phyloP scores from a whole-genome alignment of 306 rosid species.

The Ormosia semicastrata region DNA sequence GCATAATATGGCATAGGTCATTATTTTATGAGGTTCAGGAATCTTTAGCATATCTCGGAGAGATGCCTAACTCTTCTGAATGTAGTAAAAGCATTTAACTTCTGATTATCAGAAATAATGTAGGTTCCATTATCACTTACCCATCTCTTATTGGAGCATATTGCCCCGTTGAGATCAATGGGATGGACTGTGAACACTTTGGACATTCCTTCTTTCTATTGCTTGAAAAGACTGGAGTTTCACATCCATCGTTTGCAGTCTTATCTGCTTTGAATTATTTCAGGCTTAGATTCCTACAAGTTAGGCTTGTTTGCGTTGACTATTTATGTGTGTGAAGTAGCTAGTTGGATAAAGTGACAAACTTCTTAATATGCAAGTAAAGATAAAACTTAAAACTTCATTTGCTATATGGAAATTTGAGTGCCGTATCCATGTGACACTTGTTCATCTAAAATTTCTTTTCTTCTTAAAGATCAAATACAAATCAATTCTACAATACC shows the following conservation, averaged over 20 bases:
- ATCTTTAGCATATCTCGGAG: not conserved
- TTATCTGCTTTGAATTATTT: not conserved
- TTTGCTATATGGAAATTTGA: slow-evolving; percentile 7
- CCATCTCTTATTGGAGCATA: slow-evolving; percentile 11
- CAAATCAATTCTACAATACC: not conserved
- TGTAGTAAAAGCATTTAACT: slow-evolving; percentile 14
- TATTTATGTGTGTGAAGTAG: not conserved
- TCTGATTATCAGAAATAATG: not conserved
- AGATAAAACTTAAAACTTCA: not conserved
- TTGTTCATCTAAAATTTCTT: not conserved
- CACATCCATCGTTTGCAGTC: not conserved
- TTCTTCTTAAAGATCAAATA: not conserved
- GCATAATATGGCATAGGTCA: not conserved
- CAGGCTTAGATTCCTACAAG: slow-evolving; percentile 1
- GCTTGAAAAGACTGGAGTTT: not conserved
- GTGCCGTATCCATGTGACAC: slow-evolving; percentile 8
- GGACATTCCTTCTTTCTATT: not conserved
- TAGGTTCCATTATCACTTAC: not conserved
- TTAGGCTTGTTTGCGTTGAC: slow-evolving; percentile 5
- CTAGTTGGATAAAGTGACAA: not conserved
- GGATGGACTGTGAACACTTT: not conserved
- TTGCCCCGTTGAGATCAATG: not conserved
- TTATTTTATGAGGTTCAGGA: not conserved
- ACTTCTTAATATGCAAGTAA: not conserved
- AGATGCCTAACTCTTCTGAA: slow-evolving; percentile 1